Evolutionary conservation across 495 filamentous ascomycete species (phyloP).

Genomic region (Podospora conica): DNA sequence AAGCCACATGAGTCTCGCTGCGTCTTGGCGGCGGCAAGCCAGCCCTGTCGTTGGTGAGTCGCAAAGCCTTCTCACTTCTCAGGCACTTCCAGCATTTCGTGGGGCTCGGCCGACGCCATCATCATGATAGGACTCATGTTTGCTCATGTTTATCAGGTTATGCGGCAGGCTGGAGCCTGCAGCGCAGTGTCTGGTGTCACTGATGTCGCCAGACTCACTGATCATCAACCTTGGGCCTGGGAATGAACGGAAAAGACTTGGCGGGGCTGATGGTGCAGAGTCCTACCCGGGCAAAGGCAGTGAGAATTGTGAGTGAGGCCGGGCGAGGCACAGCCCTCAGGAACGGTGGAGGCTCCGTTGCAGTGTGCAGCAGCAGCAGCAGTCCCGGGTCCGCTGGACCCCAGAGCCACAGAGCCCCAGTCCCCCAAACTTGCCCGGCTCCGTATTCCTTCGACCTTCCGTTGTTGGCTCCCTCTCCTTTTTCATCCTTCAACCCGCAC

Average conservation of each 20-base stretch:
- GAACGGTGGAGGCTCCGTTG: background rate
- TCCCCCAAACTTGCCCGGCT: too few relatives aligned
- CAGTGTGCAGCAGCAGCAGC: too few relatives aligned
- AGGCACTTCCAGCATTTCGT: too few relatives aligned
- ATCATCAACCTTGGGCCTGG: background rate
- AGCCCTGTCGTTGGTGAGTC: background rate
- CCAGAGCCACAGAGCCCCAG: too few relatives aligned
- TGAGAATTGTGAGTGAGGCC: background rate
- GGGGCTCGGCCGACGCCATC: background rate
- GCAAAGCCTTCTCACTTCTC: background rate
- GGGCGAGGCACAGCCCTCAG: background rate
- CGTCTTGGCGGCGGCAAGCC: background rate
- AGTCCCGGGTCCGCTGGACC: too few relatives aligned
- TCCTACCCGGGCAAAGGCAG: background rate
- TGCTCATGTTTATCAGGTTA: background rate
- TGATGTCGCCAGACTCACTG: background rate
- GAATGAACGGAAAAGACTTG: background rate
- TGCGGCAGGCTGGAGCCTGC: background rate
- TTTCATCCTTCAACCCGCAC: background rate
- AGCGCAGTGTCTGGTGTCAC: background rate
- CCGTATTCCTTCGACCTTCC: background rate
- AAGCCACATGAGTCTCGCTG: background rate
- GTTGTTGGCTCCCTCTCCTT: conserved; percentile 8
- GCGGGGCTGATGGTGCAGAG: background rate
- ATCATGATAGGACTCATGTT: background rate